These are phyloP conservation scores for Lasiodiplodia theobromae DNA, from an alignment of 2,329 filamentous ascomycete species.

Conservation along the genomic window DNA sequence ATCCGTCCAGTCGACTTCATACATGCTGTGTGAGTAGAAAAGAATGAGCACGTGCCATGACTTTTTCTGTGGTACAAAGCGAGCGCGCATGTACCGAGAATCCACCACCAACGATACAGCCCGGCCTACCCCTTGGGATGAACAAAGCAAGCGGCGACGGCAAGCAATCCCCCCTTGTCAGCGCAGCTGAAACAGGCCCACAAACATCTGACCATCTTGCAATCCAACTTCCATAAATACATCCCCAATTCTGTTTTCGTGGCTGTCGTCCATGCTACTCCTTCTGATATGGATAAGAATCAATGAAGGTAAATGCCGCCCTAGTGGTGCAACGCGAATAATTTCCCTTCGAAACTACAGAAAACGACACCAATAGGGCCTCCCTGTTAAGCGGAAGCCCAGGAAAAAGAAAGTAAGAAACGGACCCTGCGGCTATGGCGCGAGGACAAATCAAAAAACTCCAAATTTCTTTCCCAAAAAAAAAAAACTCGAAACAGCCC, in stretches of 20 bases:
- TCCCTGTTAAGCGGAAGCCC: not conserved
- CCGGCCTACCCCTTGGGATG: not conserved
- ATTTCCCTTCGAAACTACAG: not conserved
- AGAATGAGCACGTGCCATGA: not conserved
- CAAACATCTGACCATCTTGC: not conserved
- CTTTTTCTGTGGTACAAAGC: not conserved
- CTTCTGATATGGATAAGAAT: not conserved
- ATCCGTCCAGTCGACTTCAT: not conserved
- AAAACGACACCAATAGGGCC: not conserved
- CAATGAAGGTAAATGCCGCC: slow-evolving; percentile 7
- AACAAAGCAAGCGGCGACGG: not conserved
- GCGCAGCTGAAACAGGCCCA: not conserved
- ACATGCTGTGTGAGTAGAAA: not conserved
- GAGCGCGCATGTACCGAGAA: not conserved
- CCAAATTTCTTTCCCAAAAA: not conserved
- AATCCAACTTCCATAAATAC: not conserved
- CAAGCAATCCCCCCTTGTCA: not conserved
- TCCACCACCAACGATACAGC: not conserved
- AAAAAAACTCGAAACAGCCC: slow-evolving; percentile 4
- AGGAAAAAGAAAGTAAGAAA: not conserved
- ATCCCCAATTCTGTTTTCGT: not conserved
- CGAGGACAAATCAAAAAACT: not conserved
- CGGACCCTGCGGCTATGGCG: not conserved
- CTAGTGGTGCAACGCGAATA: not conserved
- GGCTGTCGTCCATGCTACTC: slow-evolving; percentile 4